A percentile compares a stretch with the other conserved stretches of the same genome.
These are phyloP conservation scores for Candida koratica DNA, from an alignment of 805 yeast species.

Conservation along the genomic window DNA sequence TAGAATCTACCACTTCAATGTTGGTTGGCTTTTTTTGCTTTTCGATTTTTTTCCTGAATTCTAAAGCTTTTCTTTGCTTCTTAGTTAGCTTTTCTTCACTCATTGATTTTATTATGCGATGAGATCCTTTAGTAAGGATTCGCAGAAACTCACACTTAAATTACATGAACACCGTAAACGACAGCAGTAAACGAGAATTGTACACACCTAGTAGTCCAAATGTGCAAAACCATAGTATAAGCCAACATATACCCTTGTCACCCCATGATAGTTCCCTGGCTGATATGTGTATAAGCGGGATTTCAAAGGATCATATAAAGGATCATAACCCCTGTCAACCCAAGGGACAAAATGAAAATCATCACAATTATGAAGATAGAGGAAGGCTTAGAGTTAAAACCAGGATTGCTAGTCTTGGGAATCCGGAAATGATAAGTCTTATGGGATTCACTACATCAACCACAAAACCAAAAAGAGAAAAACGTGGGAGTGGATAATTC, in stretches of 20 bases:
- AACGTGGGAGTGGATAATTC: too few species aligned
- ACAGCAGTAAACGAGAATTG: constrained; percentile 1
- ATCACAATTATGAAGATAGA: constrained; percentile 19
- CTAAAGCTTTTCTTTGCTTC: constrained; percentile 61
- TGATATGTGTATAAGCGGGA: too few species aligned
- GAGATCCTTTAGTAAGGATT: constrained; percentile 6
- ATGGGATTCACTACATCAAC: constrained; percentile 59
- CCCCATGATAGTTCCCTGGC: too few species aligned
- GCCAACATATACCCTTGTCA: too few species aligned
- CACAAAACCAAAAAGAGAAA: constrained; percentile 57
- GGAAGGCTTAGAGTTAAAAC: constrained; percentile 22
- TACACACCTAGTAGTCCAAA: too few species aligned
- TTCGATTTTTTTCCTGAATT: constrained; percentile 47
- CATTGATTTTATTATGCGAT: constrained; percentile 10
- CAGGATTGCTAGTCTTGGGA: constrained; percentile 17
- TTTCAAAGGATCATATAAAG: too few species aligned
- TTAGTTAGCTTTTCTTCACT: constrained; percentile 49
- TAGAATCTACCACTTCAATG: constrained; percentile 22
- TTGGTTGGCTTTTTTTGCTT: constrained; percentile 32
- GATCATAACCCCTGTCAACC: background rate
- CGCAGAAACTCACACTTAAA: too few species aligned
- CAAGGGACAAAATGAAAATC: background rate
- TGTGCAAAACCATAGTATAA: too few species aligned
- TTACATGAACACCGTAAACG: background rate
- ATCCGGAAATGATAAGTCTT: constrained; percentile 35